These are phyloP conservation scores for Penicillium sp. DNA, from an alignment of 2,329 filamentous ascomycete species.

Conservation along the genomic window DNA sequence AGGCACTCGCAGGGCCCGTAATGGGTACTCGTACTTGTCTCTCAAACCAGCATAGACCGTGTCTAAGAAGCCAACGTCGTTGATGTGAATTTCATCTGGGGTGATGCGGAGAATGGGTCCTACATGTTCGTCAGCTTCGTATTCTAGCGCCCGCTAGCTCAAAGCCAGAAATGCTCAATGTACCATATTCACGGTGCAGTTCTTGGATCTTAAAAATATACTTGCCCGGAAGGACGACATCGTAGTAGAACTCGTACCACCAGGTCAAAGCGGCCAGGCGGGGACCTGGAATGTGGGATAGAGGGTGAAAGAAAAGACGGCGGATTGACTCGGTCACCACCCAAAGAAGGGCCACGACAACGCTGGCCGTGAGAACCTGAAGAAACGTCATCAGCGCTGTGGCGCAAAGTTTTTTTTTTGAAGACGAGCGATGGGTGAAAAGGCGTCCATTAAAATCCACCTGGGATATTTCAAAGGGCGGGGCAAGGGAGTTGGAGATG, in stretches of 20 bases:
- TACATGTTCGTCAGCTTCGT: background rate
- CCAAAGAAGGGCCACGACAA: background rate
- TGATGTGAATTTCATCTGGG: constrained; percentile 39
- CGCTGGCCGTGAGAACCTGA: background rate
- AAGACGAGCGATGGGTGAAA: background rate
- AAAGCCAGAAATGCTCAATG: constrained; percentile 27
- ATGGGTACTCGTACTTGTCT: constrained; percentile 27
- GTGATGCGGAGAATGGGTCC: constrained; percentile 40
- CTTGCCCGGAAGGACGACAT: constrained; percentile 16
- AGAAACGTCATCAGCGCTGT: background rate
- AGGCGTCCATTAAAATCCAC: background rate
- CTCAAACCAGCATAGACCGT: constrained; percentile 30
- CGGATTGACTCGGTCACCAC: constrained; percentile 7
- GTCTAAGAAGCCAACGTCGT: constrained; percentile 36
- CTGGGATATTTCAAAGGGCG: background rate
- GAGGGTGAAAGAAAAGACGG: constrained; percentile 21
- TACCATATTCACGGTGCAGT: constrained; percentile 29
- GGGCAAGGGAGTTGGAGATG: background rate
- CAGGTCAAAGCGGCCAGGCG: constrained; percentile 24
- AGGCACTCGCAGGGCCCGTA: constrained; percentile 17
- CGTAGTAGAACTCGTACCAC: constrained; percentile 28
- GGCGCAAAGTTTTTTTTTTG: background rate
- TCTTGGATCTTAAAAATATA: constrained; percentile 24
- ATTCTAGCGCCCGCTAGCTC: background rate
- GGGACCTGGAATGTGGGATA: constrained; percentile 25